Base-by-base conservation (phyloP, 2,329 filamentous ascomycete species). In the Penicillium concentricum region DNA sequence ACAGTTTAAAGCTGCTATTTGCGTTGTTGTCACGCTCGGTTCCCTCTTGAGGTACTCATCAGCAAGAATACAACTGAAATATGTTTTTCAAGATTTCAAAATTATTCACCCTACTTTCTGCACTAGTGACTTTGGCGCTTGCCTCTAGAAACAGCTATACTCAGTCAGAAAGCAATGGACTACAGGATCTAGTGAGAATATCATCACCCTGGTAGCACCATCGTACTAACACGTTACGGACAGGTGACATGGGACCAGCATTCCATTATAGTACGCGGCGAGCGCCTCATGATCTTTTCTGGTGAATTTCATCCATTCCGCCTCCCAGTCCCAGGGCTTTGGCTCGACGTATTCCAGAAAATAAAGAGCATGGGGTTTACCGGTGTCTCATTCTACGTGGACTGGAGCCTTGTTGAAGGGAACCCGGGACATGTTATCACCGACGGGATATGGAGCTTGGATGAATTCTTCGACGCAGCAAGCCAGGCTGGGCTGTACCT, bases 361-460 rank as follows among this genome's bases (percentile, higher is more conserved):
- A 84, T 92, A 69, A 91, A 88, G 71, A 86, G 88, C 0, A 76
- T 91, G 10, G 90, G 90, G 0, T 92, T 90, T 73, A 91, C 87
- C 62, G 82, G 84, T 37, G 87, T 91, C 0, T 91, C 87, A 0
- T 91, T 92, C 70, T 92, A 62, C 15, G 41, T 51, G 5, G 56
- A 62, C 30, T 61, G 53, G 58, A 51, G 58, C 18, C 53, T 57
- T 8, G n/a, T 61, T 2, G 90, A 93, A 69, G 89, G 87, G 0
- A 85, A 86, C 58, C 84, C 79, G 1, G 89, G 88, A 1, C 76
- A 84, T 2, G 90, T 90, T 65, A 78, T 78, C 5, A 85, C 84
- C 0, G 84, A 89, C 3, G 60, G 10, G 86, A 81, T 92, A 15
- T 90, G 91, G 66, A 84, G 82, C 20, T 77, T 90, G 1, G 82